Evolutionary conservation across 2,329 filamentous ascomycete species (phyloP).

Genomic region (Aspergillus latus): DNA sequence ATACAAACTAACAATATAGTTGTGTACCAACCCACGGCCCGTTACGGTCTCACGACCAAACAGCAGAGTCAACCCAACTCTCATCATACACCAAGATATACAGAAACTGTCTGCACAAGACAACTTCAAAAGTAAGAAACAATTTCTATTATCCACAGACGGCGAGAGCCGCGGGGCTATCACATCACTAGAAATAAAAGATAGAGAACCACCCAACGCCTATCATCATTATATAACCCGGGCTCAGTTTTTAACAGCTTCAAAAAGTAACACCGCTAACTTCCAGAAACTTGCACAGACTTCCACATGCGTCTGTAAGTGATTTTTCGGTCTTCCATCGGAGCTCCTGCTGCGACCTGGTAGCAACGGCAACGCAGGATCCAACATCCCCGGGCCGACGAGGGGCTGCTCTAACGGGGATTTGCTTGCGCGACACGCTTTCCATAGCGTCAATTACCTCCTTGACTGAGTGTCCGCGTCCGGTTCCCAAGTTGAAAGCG

Average conservation of each 20-base stretch:
- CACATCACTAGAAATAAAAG: conserved; percentile 4
- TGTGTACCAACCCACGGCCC: too few relatives aligned
- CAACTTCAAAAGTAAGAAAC: background rate
- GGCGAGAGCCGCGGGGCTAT: background rate
- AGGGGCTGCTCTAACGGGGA: conserved; percentile 33
- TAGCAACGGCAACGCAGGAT: conserved; percentile 39
- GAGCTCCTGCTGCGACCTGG: conserved; percentile 55
- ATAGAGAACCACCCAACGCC: conserved; percentile 9
- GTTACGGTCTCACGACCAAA: too few relatives aligned
- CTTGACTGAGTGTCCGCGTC: conserved; percentile 39
- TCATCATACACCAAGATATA: background rate
- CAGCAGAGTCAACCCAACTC: background rate
- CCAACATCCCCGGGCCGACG: conserved; percentile 42
- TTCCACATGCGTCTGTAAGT: conserved; percentile 38
- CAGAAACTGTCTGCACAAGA: background rate
- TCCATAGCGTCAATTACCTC: conserved; percentile 43
- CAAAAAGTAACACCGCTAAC: conserved; percentile 32
- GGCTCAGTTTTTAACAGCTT: background rate
- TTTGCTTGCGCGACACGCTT: conserved; percentile 34
- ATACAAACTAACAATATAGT: too few relatives aligned
- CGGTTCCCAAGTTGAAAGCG: conserved; percentile 43
- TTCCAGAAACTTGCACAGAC: conserved; percentile 39
- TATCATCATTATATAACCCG: conserved; percentile 4
- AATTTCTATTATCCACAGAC: conserved; percentile 18
- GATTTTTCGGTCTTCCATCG: conserved; percentile 42